A percentile compares a stretch with the other conserved stretches of the same genome.
Conservation (phyloP, 768 basidiomycete species). For the Boletus huronensis region DNA sequence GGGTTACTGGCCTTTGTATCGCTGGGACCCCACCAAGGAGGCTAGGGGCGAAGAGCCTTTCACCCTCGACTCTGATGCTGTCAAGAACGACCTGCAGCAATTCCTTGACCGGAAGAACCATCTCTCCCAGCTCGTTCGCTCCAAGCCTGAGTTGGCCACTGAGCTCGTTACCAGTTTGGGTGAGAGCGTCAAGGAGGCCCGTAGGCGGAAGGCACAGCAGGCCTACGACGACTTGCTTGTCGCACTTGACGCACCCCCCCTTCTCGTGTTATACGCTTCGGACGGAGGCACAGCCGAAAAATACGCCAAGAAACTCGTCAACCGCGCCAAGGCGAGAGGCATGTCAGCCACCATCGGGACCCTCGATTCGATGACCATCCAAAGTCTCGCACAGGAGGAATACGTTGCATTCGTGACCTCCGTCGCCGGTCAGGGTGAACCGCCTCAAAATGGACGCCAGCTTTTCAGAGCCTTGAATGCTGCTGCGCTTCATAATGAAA, state of each 20-base stretch:
- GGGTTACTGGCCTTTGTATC: slow-evolving; percentile 97
- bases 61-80: slow-evolving; percentile 84
- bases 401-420: slow-evolving; percentile 87
- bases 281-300: slow-evolving; percentile 98
- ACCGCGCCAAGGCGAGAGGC: slow-evolving; percentile 81
- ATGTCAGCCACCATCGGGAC: slow-evolving; percentile 70
- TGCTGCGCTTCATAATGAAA: slow-evolving; percentile 47
- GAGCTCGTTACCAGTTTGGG: slow-evolving; percentile 85
- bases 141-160: slow-evolving; percentile 73
- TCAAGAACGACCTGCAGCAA: slow-evolving; percentile 89
- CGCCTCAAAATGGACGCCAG: slow-evolving; percentile 92
- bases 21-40: slow-evolving; percentile 93
- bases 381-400: slow-evolving; percentile 67
- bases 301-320: slow-evolving; percentile 82
- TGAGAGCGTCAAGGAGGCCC: slow-evolving; percentile 77
- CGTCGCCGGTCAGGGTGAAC: slow-evolving; percentile 95
- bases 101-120: slow-evolving; percentile 98
- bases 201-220: slow-evolving; percentile 75
- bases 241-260: slow-evolving; percentile 83
- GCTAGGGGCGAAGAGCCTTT: slow-evolving; percentile 76
- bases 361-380: slow-evolving; percentile 77
- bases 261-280: slow-evolving; percentile 89
- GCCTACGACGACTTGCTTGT: slow-evolving; percentile 81
- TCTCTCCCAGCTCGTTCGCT: slow-evolving; percentile 85
- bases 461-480: slow-evolving; percentile 85